A percentile compares a stretch with the other conserved stretches of the same genome.
Evolutionary conservation across 306 rosid genomes (phyloP).

Genomic region (Quercus engelmannii): DNA sequence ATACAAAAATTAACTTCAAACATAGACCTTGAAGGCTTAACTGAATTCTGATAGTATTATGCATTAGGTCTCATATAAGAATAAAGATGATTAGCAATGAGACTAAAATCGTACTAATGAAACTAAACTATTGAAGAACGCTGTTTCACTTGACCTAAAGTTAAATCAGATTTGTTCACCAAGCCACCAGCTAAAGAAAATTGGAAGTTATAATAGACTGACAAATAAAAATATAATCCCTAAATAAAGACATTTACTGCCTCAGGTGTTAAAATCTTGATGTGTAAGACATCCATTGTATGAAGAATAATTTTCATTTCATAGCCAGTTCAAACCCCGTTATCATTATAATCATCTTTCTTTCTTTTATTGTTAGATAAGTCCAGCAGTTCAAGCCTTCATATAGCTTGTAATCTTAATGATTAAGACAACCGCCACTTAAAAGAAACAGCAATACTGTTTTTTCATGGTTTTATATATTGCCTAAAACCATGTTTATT

Average conservation of each 20-base stretch:
- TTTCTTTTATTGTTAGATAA: too few relatives aligned
- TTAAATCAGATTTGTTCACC: not conserved
- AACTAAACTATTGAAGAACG: not conserved
- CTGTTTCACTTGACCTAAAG: not conserved
- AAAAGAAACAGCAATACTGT: not conserved
- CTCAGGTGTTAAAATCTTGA: not conserved
- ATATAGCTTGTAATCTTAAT: not conserved
- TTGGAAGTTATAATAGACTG: not conserved
- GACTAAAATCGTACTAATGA: not conserved
- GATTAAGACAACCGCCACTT: not conserved
- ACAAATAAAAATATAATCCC: not conserved
- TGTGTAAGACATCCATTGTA: not conserved
- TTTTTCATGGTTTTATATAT: not conserved
- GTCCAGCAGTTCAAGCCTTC: not conserved
- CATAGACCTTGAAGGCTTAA: conserved; percentile 21
- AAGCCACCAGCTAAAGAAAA: not conserved
- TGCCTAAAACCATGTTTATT: not conserved
- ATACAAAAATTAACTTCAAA: conserved; percentile 30
- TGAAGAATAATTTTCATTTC: not conserved
- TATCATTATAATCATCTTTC: too few relatives aligned
- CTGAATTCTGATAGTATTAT: conserved; percentile 20
- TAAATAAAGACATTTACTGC: not conserved
- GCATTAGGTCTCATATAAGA: conserved; percentile 21
- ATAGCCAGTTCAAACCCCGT: not conserved
- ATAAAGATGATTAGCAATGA: conserved; percentile 12